Base-by-base conservation (phyloP, 2,329 filamentous ascomycete genomes). In the Onygenales sp. region DNA sequence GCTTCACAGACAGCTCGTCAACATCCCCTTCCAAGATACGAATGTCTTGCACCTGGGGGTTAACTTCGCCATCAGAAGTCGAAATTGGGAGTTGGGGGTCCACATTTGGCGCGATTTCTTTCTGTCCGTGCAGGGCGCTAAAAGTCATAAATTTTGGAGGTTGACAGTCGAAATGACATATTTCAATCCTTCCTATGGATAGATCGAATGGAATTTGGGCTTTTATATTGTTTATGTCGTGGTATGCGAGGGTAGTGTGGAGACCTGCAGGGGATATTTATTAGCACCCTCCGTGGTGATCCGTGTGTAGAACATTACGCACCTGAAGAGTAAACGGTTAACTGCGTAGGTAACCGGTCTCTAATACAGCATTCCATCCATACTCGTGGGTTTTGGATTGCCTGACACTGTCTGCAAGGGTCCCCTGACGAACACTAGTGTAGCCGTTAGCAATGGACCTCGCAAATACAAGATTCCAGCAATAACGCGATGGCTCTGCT, bases 361-460 rank as follows among this genome's bases (percentile, higher is more conserved):
- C 81, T 73, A 44, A 83, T 74, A 58, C 81, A 84, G 6, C 75
- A 77, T 54, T 78, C 74, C 60, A 82, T 83, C 81, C 81, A 84
- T 17, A 83, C 59, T 42, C 81, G 74, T 37, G 81, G 80, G 54
- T 76, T 79, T 60, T 82, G 79, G n/a, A 84, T 77, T 55, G 76
- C 77, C 49, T 72, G 72, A 57, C 81, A 84, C 8, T 79, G 81
- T 31, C 70, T 77, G 62, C 81, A 84, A 13, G 81, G 81, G 40
- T 73, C 81, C 17, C 79, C 79, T 36, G 78, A 77, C 7, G 80
- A 83, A 59, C 81, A 84, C 66, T 73, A 54, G 52, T 32, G 53
- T 49, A 51, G 27, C 21, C 5, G 11, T 42, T 34, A 47, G 37
- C 54, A 42, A 36, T 8, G 31, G n/a, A 31, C 5, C 11, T 11